Percentiles rank a stretch among this genome's conserved stretches.
These are phyloP conservation scores for Sporothrix brasiliensis DNA, from an alignment of 2,329 filamentous ascomycete species.

Conservation along the genomic window DNA sequence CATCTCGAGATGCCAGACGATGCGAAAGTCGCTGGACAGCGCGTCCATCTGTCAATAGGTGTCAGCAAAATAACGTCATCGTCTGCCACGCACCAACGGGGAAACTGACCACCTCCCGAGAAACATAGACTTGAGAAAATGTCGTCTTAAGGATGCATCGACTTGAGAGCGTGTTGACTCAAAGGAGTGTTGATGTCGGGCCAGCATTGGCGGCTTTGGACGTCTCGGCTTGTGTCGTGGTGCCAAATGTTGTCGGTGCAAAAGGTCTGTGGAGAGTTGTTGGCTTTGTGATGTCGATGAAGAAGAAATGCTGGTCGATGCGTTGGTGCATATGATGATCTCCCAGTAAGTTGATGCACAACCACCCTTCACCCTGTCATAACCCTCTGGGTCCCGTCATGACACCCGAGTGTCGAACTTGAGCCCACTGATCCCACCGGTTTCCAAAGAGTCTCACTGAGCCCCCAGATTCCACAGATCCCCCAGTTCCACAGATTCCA, in stretches of 20 bases:
- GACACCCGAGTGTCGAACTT: constrained; percentile 13
- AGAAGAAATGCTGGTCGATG: constrained; percentile 1
- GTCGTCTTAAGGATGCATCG: not conserved
- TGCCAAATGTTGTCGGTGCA: constrained; percentile 11
- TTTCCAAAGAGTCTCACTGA: not conserved
- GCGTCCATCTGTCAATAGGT: constrained; percentile 10
- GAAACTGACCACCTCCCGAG: constrained; percentile 3
- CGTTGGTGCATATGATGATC: constrained; percentile 6
- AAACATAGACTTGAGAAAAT: constrained; percentile 7
- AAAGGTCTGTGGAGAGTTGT: constrained; percentile 1
- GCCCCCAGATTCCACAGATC: not conserved
- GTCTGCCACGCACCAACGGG: constrained; percentile 1
- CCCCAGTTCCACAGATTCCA: not conserved
- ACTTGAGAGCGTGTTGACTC: constrained; percentile 4
- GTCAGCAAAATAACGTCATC: constrained; percentile 8
- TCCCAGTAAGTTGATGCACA: constrained; percentile 4
- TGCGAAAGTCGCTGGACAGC: constrained; percentile 2
- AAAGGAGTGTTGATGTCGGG: constrained; percentile 8
- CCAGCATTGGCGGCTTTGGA: constrained; percentile 3
- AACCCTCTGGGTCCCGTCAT: constrained; percentile 10
- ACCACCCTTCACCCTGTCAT: not conserved
- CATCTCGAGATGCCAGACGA: constrained; percentile 9
- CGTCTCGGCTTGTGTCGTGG: constrained; percentile 4
- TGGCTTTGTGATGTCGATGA: constrained; percentile 12
- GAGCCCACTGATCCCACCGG: constrained; percentile 6